A percentile compares a stretch with the other conserved stretches of the same genome.
phyloP scores from a whole-genome alignment of 2,329 filamentous ascomycete genomes.

The Septoria linicola region DNA sequence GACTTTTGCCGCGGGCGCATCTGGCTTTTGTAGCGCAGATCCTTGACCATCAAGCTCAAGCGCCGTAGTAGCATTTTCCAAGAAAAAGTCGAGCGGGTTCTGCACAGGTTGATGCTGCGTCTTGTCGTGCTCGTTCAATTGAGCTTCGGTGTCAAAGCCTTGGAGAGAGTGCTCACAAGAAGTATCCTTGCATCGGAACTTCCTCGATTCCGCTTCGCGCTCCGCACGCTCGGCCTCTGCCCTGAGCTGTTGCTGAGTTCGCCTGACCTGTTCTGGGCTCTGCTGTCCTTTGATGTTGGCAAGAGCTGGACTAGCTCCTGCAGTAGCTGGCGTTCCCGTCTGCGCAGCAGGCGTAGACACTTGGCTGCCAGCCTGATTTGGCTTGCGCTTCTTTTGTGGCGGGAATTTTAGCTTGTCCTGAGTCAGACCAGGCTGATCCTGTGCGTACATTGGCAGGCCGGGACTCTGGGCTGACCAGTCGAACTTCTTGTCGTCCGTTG shows the following conservation, averaged over 20 bases:
- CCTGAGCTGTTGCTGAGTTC: constrained; percentile 36
- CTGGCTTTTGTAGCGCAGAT: constrained; percentile 24
- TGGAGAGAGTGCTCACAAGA: constrained; percentile 53
- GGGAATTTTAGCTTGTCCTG: constrained; percentile 59
- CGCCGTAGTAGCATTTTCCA: constrained; percentile 50
- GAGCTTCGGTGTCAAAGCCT: constrained; percentile 51
- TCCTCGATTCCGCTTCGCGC: constrained; percentile 43
- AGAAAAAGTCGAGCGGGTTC: constrained; percentile 56
- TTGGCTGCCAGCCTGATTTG: constrained; percentile 41
- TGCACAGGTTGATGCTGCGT: constrained; percentile 55
- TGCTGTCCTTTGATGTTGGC: constrained; percentile 35
- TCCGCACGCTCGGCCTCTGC: constrained; percentile 47
- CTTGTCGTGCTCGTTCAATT: constrained; percentile 54
- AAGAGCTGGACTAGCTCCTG: constrained; percentile 42
- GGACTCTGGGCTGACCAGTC: constrained; percentile 42
- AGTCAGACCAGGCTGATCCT: constrained; percentile 50
- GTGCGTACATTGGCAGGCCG: constrained; percentile 58
- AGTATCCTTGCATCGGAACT: constrained; percentile 55
- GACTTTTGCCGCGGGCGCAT: constrained; percentile 27
- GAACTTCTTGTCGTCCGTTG: constrained; percentile 38
- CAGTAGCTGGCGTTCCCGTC: constrained; percentile 38
- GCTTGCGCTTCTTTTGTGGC: constrained; percentile 57
- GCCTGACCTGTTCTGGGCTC: constrained; percentile 50
- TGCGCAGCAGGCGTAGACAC: constrained; percentile 43
- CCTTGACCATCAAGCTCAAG: constrained; percentile 51